Evolutionary conservation across 768 basidiomycete genomes (phyloP), one percentile per base, ranked within the genome.

Genomic region (Udeniomyces megalosporus): DNA sequence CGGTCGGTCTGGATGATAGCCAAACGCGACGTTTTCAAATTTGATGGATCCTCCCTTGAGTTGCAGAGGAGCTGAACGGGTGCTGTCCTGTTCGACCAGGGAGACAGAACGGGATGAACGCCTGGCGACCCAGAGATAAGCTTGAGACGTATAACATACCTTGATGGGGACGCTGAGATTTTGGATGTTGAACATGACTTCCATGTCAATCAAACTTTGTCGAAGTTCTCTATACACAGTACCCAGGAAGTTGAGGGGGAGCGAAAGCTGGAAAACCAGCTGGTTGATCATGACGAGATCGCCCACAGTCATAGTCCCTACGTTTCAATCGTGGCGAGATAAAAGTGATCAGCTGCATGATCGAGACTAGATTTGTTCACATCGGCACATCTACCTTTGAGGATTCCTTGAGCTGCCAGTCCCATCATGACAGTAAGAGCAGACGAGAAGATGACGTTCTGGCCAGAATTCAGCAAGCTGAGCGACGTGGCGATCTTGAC

Each of bases 261-360:
- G 76, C 0, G 91, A 95, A 0, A 99, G 77, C 70, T 99, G 95
- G 77, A 99, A 99, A 35, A 97, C 90, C 28, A 99, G 80, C 71
- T 96, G 93, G 73, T 99, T 99, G 68, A 95, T 86, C 93, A 99
- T 97, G 68, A 99, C 95, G 15, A 99, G 81, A 70, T 99, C 95
- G 8, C 95, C 95, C 26, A 99, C 81, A 4, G 92, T 95, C 93
- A 99, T 97, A 0, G 88, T 89, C 8, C 91, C 92, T 92, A 44
- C 17, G 31, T 48, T 38, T 12, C 26, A 22, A 35, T 2, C 29
- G 35, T 26, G 34, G 2, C 32, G n/a, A n/a, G n/a, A n/a, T 26
- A 4, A 48, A n/a, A 24, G n/a, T 48, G 15, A 48, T 10, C 47
- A 48, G 38, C 8, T 34, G 4, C n/a, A n/a, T n/a, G n/a, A n/a